These are phyloP conservation scores for Kwoniella heveanensis DNA, from an alignment of 768 basidiomycete genomes.

Conservation along the genomic window DNA sequence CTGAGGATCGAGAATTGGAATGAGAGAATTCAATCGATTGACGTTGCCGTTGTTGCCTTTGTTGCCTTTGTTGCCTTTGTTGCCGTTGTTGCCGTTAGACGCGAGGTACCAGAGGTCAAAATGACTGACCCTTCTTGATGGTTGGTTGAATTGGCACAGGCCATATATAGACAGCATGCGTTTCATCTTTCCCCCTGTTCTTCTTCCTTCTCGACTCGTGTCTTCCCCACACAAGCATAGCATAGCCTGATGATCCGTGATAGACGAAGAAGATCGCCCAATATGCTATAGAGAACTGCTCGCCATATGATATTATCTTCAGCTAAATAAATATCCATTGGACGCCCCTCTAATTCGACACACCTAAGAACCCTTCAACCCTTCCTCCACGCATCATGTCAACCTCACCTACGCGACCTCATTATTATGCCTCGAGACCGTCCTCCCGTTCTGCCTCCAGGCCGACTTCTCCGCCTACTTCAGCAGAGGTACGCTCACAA, in stretches of 20 bases:
- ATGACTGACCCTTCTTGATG: not conserved
- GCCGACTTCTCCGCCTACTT: constrained; percentile 70
- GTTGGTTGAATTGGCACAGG: not conserved
- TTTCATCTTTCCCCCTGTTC: not conserved
- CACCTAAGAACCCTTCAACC: too few relatives aligned
- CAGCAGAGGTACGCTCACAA: constrained; percentile 78
- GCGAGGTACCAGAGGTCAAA: too few relatives aligned
- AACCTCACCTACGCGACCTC: constrained; percentile 61
- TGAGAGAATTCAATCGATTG: not conserved
- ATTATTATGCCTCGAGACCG: constrained; percentile 75
- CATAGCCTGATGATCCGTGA: too few relatives aligned
- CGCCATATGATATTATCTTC: too few relatives aligned
- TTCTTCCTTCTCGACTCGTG: not conserved
- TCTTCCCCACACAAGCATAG: too few relatives aligned
- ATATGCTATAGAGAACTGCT: too few relatives aligned
- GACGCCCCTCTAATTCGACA: too few relatives aligned
- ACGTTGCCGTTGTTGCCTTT: too few relatives aligned
- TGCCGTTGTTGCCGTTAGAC: not conserved
- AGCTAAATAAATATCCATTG: too few relatives aligned
- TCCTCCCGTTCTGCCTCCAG: constrained; percentile 67
- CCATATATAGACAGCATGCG: constrained; percentile 1
- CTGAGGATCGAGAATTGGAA: not conserved
- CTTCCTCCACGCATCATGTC: constrained; percentile 10
- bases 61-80: not conserved
- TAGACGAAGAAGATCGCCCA: too few relatives aligned